These are phyloP conservation scores for Ogataea pini DNA, from an alignment of 805 yeast species.

Conservation along the genomic window DNA sequence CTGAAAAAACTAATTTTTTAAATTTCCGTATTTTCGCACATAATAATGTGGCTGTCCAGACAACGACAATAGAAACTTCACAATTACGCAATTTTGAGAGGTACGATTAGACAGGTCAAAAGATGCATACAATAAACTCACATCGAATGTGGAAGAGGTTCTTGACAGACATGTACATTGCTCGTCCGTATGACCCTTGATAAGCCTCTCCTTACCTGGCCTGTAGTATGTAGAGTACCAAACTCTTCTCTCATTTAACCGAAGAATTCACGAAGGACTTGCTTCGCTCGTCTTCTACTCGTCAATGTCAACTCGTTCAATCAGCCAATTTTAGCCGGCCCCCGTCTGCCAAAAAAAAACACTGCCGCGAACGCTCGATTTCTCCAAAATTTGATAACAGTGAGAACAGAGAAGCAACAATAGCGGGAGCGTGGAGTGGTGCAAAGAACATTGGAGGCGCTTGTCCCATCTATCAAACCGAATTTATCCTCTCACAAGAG, in stretches of 20 bases:
- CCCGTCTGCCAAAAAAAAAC: constrained; percentile 4
- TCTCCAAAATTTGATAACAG: constrained; percentile 11
- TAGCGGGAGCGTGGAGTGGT: constrained; percentile 4
- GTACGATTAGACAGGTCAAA: no score
- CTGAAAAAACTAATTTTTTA: not conserved
- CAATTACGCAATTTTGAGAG: not conserved
- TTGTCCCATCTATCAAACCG: not conserved
- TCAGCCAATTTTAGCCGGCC: constrained; percentile 3
- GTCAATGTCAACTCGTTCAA: not conserved
- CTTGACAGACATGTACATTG: no score
- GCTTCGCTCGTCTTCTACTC: not conserved
- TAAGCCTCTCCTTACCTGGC: no score
- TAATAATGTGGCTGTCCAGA: not conserved
- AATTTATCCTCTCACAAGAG: no score
- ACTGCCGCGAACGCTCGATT: not conserved
- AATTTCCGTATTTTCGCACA: not conserved
- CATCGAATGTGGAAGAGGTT: no score
- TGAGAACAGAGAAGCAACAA: constrained; percentile 10
- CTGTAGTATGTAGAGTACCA: no score
- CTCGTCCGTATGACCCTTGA: not conserved
- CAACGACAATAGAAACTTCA: not conserved
- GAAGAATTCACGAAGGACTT: no score
- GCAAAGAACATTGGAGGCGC: not conserved
- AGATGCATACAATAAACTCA: not conserved
- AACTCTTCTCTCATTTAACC: no score